Percentiles rank a stretch among this genome's conserved stretches.
phyloP scores from a whole-genome alignment of 1,284 basidiomycete genomes.

The Cryptococcus sp. region DNA sequence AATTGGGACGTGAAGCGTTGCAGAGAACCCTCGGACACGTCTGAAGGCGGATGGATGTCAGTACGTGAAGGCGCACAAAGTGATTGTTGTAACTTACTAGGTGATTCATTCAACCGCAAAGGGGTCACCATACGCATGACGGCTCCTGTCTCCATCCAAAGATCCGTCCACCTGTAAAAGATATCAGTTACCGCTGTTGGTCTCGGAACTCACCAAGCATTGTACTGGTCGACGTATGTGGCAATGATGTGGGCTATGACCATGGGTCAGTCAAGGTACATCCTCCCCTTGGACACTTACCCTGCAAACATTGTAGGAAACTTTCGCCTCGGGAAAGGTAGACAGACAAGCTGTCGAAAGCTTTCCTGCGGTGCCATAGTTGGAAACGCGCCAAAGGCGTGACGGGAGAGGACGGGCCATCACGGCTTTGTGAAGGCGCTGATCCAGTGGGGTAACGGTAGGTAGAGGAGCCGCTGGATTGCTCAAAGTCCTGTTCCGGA shows the following conservation, averaged over 20 bases:
- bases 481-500: conserved; percentile 35
- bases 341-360: conserved; percentile 26
- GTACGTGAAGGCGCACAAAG: neutral
- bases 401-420: neutral
- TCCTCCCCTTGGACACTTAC: conserved; percentile 12
- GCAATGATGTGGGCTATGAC: conserved; percentile 28
- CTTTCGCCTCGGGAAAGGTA: conserved; percentile 31
- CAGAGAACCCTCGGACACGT: conserved; percentile 15
- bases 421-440: neutral
- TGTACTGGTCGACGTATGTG: conserved; percentile 38
- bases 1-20: conserved; percentile 11
- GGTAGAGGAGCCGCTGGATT: neutral
- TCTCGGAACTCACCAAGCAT: conserved; percentile 35
- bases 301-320: conserved; percentile 37
- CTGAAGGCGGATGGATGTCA: neutral
- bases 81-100: conserved; percentile 20
- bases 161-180: conserved; percentile 31
- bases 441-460: neutral
- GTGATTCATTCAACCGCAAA: conserved; percentile 35
- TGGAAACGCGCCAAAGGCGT: conserved; percentile 41
- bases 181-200: neutral
- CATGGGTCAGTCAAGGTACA: neutral
- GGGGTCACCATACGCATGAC: conserved; percentile 37
- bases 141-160: conserved; percentile 42
- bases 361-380: conserved; percentile 46